Evolutionary conservation across 306 rosid species (phyloP).

Genomic region (Prunus fruticosa): DNA sequence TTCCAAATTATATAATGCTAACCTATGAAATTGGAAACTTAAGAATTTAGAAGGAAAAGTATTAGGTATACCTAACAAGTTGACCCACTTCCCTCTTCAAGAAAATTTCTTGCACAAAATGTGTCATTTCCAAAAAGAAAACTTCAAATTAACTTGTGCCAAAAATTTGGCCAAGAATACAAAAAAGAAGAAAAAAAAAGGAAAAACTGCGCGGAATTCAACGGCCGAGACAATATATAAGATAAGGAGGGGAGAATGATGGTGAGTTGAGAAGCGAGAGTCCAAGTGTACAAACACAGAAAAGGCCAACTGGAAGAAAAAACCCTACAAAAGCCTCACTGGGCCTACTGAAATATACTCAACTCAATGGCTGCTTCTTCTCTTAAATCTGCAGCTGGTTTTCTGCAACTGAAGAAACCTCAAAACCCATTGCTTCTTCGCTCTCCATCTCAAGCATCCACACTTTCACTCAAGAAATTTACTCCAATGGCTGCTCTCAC

Average conservation of each 20-base stretch:
- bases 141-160: neutral
- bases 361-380: constrained; percentile 30
- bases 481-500: constrained; percentile 58
- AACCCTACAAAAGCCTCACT: constrained; percentile 11
- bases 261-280: neutral
- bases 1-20: too few relatives aligned
- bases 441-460: constrained; percentile 26
- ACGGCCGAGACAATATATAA: neutral
- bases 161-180: neutral
- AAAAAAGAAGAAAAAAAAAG: neutral
- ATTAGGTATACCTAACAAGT: neutral
- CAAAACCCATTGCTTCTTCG: constrained; percentile 26
- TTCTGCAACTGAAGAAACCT: constrained; percentile 44
- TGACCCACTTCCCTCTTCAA: neutral
- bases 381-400: constrained; percentile 43
- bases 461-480: constrained; percentile 35
- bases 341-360: constrained; percentile 23
- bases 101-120: neutral
- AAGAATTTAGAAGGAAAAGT: neutral
- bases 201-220: neutral
- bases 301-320: neutral
- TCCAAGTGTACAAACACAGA: neutral
- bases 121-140: neutral
- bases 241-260: neutral
- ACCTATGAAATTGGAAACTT: neutral